Conservation (phyloP, 1,139 yeast species). For the Pichia sp. region DNA sequence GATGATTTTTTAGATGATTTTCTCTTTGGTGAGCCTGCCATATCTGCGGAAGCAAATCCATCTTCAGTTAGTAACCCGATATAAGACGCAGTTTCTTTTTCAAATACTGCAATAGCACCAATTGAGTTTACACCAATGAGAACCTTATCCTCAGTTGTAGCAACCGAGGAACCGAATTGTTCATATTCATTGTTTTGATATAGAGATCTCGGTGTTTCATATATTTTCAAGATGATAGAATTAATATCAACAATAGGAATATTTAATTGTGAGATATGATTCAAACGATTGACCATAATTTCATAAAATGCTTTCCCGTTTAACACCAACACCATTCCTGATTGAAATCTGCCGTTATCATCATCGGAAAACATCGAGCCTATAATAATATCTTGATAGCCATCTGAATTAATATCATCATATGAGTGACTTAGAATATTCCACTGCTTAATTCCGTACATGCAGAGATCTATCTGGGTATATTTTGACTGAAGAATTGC, state of each 20-base stretch:
- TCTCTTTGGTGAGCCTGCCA: not conserved
- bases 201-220: slow-evolving; percentile 27
- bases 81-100: slow-evolving; percentile 16
- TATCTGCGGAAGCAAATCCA: not conserved
- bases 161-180: slow-evolving; percentile 36
- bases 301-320: slow-evolving; percentile 33
- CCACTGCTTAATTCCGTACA: slow-evolving; percentile 38
- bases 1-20: slow-evolving; percentile 27
- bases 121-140: slow-evolving; percentile 35
- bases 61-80: not conserved
- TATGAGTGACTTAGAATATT: slow-evolving; percentile 30
- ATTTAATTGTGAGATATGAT: too few species aligned
- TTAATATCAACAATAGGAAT: slow-evolving; percentile 16
- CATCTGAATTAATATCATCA: slow-evolving; percentile 37
- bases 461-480: slow-evolving; percentile 35
- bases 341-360: slow-evolving; percentile 31
- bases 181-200: slow-evolving; percentile 33
- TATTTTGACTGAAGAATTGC: slow-evolving; percentile 16
- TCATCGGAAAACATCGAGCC: slow-evolving; percentile 43
- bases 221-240: slow-evolving; percentile 11
- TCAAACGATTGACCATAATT: not conserved
- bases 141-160: slow-evolving; percentile 25
- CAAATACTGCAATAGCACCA: slow-evolving; percentile 35
- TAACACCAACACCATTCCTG: slow-evolving; percentile 41
- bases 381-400: slow-evolving; percentile 41